Evolutionary conservation across 768 basidiomycete genomes (phyloP).

Genomic region (Tricholoma sp.): DNA sequence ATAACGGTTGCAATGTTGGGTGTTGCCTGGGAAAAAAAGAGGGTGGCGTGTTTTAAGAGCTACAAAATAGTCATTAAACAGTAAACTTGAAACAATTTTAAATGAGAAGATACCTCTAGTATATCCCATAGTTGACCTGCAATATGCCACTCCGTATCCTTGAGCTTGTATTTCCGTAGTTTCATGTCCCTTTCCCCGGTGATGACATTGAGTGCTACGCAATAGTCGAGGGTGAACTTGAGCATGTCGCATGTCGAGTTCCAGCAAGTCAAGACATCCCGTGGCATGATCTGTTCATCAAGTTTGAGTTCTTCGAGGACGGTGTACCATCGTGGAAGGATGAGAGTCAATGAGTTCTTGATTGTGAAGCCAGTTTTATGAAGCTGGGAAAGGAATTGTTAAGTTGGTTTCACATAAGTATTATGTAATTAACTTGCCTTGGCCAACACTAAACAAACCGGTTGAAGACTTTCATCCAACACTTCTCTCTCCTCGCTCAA

Average conservation of each 20-base stretch:
- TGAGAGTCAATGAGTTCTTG: conserved; percentile 7
- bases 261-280: conserved; percentile 20
- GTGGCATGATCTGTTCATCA: conserved; percentile 15
- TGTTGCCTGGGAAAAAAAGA: conserved; percentile 22
- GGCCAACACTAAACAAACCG: too few species aligned
- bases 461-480: too few species aligned
- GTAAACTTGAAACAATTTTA: background rate
- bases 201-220: conserved; percentile 17
- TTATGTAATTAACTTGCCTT: too few species aligned
- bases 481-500: too few species aligned
- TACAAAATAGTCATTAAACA: conserved; percentile 12
- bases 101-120: conserved; percentile 21
- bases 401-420: background rate
- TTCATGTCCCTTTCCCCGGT: conserved; percentile 12
- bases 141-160: conserved; percentile 19
- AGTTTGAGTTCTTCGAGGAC: conserved; percentile 8
- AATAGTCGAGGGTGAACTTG: conserved; percentile 20
- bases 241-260: conserved; percentile 25
- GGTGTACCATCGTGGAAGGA: conserved; percentile 6
- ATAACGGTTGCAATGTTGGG: conserved; percentile 28
- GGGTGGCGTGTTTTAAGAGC: conserved; percentile 28
- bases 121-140: conserved; percentile 19
- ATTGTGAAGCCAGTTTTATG: conserved; percentile 5
- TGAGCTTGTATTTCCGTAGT: conserved; percentile 15
- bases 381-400: background rate